phyloP scores from a whole-genome alignment of 164 flowering plant genomes.

The Echeveria elegans region DNA sequence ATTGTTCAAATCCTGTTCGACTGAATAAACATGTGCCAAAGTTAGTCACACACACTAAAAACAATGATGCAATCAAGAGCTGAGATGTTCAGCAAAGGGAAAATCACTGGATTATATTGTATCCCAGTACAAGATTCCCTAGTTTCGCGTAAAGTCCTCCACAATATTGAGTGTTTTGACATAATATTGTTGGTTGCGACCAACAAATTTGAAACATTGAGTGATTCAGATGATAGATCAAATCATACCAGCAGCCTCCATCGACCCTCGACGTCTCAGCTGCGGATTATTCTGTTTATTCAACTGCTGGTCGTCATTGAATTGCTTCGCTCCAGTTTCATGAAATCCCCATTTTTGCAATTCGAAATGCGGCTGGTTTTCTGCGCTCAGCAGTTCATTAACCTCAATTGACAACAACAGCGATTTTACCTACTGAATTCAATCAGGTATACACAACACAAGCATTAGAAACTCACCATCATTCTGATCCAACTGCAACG shows the following conservation, averaged over 20 bases:
- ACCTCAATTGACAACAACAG: neutral
- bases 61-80: neutral
- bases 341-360: conserved; percentile 52
- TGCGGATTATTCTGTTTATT: conserved; percentile 25
- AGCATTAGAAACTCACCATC: conserved; percentile 15
- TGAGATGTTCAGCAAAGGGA: neutral
- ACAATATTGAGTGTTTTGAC: neutral
- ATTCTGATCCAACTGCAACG: conserved; percentile 27
- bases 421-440: neutral
- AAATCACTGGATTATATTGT: neutral
- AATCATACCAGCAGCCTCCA: conserved; percentile 26
- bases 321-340: conserved; percentile 19
- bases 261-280: conserved; percentile 28
- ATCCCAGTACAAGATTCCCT: neutral
- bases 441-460: neutral
- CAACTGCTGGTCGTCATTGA: conserved; percentile 25
- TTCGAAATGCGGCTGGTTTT: conserved; percentile 30
- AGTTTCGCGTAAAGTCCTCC: neutral
- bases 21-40: neutral
- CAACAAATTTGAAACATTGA: neutral
- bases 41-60: neutral
- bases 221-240: neutral
- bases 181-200: neutral
- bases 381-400: neutral
- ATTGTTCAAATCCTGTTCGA: neutral